Conservation (phyloP, 2,329 filamentous ascomycete genomes). For the Mycosphaerella arachidis region DNA sequence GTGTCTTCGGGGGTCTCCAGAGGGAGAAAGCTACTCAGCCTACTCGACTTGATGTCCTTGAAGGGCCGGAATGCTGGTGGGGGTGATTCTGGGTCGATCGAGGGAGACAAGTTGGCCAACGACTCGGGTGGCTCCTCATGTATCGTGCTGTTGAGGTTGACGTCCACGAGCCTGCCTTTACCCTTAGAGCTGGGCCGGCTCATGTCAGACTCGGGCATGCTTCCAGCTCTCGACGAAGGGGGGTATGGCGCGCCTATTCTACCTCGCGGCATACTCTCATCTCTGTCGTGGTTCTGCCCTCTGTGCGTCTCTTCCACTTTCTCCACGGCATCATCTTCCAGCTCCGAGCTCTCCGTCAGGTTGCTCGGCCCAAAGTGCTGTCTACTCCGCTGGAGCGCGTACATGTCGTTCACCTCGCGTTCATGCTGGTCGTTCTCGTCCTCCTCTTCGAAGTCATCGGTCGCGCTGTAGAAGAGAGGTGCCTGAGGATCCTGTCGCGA, state of each 20-base stretch:
- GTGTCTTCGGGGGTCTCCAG: constrained; percentile 51
- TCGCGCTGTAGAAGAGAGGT: constrained; percentile 87
- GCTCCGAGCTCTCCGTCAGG: constrained; percentile 78
- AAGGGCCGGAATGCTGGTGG: constrained; percentile 55
- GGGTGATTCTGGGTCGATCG: constrained; percentile 41
- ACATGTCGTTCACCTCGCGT: constrained; percentile 87
- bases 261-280: constrained; percentile 36
- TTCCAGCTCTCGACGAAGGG: constrained; percentile 36
- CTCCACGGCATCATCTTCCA: constrained; percentile 59
- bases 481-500: constrained; percentile 64
- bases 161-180: constrained; percentile 72
- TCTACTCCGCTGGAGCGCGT: constrained; percentile 83
- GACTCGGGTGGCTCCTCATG: constrained; percentile 40
- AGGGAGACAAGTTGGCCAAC: constrained; percentile 34
- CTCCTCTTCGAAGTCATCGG: constrained; percentile 86
- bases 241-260: constrained; percentile 36
- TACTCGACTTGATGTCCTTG: constrained; percentile 38
- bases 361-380: constrained; percentile 81
- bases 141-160: constrained; percentile 69
- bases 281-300: constrained; percentile 37
- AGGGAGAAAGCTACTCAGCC: constrained; percentile 43
- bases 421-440: constrained; percentile 62
- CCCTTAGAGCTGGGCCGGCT: constrained; percentile 49
- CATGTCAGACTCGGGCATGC: constrained; percentile 39
- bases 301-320: constrained; percentile 37